Percentiles rank a stretch among this genome's conserved stretches.
These are phyloP conservation scores for Annulohypoxylon bovei DNA, from an alignment of 495 filamentous ascomycete species.

Conservation along the genomic window DNA sequence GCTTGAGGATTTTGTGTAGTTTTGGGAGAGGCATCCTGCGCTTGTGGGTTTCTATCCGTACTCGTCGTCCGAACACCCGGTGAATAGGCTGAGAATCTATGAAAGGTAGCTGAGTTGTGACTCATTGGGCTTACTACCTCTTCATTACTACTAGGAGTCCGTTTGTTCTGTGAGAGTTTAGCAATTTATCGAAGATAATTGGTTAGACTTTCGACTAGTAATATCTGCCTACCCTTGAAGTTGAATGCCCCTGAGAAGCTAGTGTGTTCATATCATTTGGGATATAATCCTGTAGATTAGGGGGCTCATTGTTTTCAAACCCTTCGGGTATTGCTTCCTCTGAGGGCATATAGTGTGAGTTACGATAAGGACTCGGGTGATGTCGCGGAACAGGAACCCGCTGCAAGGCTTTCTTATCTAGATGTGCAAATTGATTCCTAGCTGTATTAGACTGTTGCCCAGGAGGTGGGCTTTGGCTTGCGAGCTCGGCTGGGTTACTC, in stretches of 20 bases:
- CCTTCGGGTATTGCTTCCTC: neutral
- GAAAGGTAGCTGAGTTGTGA: neutral
- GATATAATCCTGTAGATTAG: neutral
- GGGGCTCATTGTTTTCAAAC: neutral
- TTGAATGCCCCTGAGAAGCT: neutral
- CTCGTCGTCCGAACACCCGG: neutral
- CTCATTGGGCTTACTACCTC: neutral
- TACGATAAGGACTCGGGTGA: neutral
- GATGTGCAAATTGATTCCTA: too few species aligned
- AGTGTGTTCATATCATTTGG: neutral
- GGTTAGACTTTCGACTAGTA: neutral
- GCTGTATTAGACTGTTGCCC: neutral
- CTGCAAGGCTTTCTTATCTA: neutral
- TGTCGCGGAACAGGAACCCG: neutral
- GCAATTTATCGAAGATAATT: neutral
- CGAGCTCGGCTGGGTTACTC: slow-evolving; percentile 6
- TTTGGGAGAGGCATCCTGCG: neutral
- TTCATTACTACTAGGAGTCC: neutral
- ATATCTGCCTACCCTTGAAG: neutral
- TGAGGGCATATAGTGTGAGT: neutral
- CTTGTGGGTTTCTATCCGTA: neutral
- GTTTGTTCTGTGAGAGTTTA: neutral
- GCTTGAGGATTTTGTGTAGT: neutral
- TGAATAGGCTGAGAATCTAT: neutral
- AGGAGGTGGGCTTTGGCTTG: neutral